Evolutionary conservation across 169 alveolate genomes (phyloP), one percentile per base, ranked within the genome.

Genomic region (Babesia caballi): DNA sequence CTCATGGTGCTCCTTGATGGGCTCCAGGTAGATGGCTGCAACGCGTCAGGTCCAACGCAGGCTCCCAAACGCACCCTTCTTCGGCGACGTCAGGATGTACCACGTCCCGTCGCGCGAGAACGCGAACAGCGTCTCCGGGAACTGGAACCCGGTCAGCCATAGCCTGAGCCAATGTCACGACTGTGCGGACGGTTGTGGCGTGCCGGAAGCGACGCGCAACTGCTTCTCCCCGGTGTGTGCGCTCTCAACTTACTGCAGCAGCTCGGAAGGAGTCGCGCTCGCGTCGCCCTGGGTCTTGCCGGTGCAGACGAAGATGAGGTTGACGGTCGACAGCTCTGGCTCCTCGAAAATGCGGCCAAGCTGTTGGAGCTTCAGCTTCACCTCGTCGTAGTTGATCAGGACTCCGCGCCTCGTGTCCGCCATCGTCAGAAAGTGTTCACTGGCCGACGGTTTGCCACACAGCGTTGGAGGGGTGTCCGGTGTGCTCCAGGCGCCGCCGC

Each of bases 101-200:
- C 91, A 57, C 33, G 82, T 85, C 25, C 89, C 95, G 42, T 85
- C 76, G 9, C 91, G 75, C 21, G 89, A 32, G 54, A 93, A 92
- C 12, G 85, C 71, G 52, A 93, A 85, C 66, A 93, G 88, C 0
- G 97, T 93, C 54, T 93, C 97, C 0, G 96, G 94, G 53, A 93
- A 91, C 66, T 93, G 95, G 54, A 91, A 93, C 4, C 97, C 97
- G 28, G 92, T 89, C 51, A 93, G 75, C 97, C 97, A 93, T 72
- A 91, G 74, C 71, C 94, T 91, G 74, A 51, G 59, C 35, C n/a
- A n/a, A n/a, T n/a, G n/a, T n/a, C n/a, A n/a, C n/a, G n/a, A n/a
- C n/a, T n/a, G n/a, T n/a, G n/a, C n/a, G n/a, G 52, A 75, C 41
- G 60, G 68, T n/a, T 61, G 82, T 27, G 53, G 38, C 38, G 82